Evolutionary conservation across 768 basidiomycete species (phyloP).

Genomic region (Naganishia vishniacii): DNA sequence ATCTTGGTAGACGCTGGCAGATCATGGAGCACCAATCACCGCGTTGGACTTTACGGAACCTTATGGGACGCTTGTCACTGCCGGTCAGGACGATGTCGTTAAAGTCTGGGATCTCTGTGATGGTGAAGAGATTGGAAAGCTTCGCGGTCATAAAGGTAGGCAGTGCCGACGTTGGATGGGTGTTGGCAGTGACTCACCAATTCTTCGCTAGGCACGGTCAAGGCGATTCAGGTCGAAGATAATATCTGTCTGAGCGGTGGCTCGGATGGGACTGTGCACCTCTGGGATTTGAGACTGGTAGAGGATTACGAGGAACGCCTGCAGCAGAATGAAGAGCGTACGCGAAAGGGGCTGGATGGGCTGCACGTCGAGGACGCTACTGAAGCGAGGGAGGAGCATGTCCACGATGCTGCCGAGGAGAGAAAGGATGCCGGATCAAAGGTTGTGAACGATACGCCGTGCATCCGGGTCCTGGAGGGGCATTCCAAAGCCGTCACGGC

Average conservation of each 20-base stretch:
- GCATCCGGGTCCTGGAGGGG: constrained; percentile 72
- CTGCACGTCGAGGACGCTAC: constrained; percentile 29
- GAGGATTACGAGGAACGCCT: constrained; percentile 59
- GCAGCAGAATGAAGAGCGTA: constrained; percentile 29
- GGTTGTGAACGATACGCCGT: constrained; percentile 49
- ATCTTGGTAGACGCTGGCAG: constrained; percentile 60
- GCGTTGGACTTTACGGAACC: constrained; percentile 94
- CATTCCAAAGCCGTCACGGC: constrained; percentile 89
- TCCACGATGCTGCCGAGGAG: neutral
- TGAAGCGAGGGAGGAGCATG: constrained; percentile 10
- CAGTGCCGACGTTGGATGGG: neutral
- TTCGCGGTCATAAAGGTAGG: constrained; percentile 71
- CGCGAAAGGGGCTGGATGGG: constrained; percentile 39
- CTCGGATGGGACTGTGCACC: constrained; percentile 71
- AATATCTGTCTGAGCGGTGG: constrained; percentile 84
- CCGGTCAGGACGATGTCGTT: constrained; percentile 79
- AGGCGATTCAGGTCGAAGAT: constrained; percentile 88
- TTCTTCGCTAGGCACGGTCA: constrained; percentile 56
- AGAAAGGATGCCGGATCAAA: constrained; percentile 11
- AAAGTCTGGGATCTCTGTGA: constrained; percentile 91
- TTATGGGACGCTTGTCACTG: constrained; percentile 85
- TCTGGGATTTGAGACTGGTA: constrained; percentile 86
- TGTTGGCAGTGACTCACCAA: neutral
- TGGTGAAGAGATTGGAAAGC: constrained; percentile 75
- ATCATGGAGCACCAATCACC: constrained; percentile 73